A percentile compares a stretch with the other conserved stretches of the same genome.
phyloP scores from a whole-genome alignment of 2,329 filamentous ascomycete species.

The Gnomoniopsis sp. region DNA sequence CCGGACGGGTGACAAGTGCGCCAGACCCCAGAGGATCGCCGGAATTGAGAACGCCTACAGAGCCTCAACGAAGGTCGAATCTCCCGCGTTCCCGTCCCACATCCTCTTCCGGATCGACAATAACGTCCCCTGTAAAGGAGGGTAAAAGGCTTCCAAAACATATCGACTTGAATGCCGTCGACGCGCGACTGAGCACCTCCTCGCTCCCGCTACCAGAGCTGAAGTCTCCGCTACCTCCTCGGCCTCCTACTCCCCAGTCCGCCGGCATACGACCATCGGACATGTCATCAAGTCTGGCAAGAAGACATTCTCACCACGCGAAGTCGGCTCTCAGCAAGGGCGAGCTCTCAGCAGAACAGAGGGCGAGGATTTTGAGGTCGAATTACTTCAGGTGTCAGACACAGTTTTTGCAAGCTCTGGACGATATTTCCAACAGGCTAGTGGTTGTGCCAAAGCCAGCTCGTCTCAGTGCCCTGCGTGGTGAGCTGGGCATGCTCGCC shows the following conservation, averaged over 20 bases:
- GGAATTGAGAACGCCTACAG: slow-evolving; percentile 17
- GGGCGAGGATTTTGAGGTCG: slow-evolving; percentile 68
- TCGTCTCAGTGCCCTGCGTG: slow-evolving; percentile 74
- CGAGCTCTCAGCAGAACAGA: slow-evolving; percentile 63
- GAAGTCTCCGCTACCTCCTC: slow-evolving; percentile 49
- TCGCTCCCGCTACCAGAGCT: slow-evolving; percentile 64
- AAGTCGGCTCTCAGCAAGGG: slow-evolving; percentile 56
- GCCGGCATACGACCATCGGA: slow-evolving; percentile 48
- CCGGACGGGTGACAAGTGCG: slow-evolving; percentile 42
- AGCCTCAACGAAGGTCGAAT: slow-evolving; percentile 17
- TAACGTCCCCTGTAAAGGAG: slow-evolving; percentile 31
- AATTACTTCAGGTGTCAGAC: slow-evolving; percentile 83
- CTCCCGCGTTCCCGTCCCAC: slow-evolving; percentile 22
- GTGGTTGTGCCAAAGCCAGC: slow-evolving; percentile 79
- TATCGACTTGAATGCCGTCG: slow-evolving; percentile 50
- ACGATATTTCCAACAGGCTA: slow-evolving; percentile 81
- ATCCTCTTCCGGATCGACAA: slow-evolving; percentile 20
- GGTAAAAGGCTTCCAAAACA: slow-evolving; percentile 41
- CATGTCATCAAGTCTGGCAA: slow-evolving; percentile 32
- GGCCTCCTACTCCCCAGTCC: slow-evolving; percentile 56
- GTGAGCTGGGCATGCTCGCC: slow-evolving; percentile 75
- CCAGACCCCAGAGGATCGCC: slow-evolving; percentile 32
- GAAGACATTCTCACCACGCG: slow-evolving; percentile 60
- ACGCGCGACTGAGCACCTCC: slow-evolving; percentile 64
- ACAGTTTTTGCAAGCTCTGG: slow-evolving; percentile 74